These are phyloP conservation scores for Ormosia emarginata DNA, from an alignment of 306 rosid genomes.

Conservation along the genomic window DNA sequence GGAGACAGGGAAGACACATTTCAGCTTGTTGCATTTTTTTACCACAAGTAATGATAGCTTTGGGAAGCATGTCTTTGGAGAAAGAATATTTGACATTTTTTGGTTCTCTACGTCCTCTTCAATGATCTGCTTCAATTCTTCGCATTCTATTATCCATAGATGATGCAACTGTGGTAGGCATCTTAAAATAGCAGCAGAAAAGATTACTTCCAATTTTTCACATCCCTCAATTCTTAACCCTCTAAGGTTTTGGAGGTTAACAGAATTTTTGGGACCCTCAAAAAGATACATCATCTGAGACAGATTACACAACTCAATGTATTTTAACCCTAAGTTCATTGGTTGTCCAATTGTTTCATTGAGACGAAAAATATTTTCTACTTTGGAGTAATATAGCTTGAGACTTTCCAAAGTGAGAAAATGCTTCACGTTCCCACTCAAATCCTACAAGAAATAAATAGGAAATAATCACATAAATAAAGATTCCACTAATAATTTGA, in stretches of 20 bases:
- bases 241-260: not conserved
- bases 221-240: accelerated
- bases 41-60: not conserved
- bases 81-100: not conserved
- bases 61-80: slow-evolving; percentile 9
- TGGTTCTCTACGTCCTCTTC: not conserved
- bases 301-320: accelerated
- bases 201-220: not conserved
- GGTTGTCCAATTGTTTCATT: not conserved
- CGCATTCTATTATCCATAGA: not conserved
- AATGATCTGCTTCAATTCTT: slow-evolving; percentile 3
- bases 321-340: not conserved
- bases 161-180: not conserved
- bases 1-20: not conserved
- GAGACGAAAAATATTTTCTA: not conserved
- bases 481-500: not conserved
- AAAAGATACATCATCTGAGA: not conserved
- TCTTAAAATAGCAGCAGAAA: not conserved
- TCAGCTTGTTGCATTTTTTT: not conserved
- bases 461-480: not conserved
- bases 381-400: accelerated
- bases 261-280: not conserved
- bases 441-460: not conserved
- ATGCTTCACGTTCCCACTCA: not conserved
- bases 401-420: not conserved